phyloP scores from a whole-genome alignment of 177 flowering plant genomes.

The Vitis hybrid region DNA sequence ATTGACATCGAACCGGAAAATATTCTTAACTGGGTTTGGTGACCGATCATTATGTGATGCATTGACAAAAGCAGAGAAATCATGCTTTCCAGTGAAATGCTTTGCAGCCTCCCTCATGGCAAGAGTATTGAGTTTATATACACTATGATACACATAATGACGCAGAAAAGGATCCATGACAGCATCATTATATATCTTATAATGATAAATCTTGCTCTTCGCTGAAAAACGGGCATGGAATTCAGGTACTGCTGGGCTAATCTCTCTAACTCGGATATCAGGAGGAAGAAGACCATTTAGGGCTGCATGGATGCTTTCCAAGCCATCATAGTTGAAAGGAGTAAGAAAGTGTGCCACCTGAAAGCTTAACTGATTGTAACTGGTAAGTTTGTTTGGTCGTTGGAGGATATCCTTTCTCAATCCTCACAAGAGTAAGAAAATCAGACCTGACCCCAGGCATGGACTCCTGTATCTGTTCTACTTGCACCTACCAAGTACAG shows the following conservation, averaged over 20 bases:
- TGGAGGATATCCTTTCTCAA: conserved; percentile 5
- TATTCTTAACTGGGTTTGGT: conserved; percentile 71
- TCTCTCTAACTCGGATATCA: conserved; percentile 80
- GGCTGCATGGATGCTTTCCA: conserved; percentile 76
- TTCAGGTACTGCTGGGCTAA: conserved; percentile 70
- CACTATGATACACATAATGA: conserved; percentile 58
- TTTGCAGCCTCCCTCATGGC: conserved; percentile 81
- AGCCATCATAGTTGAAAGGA: conserved; percentile 71
- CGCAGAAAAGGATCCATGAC: conserved; percentile 89
- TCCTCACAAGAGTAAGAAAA: conserved; percentile 12
- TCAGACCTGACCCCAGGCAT: conserved; percentile 96
- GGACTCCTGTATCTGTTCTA: conserved; percentile 90
- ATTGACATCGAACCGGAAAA: conserved; percentile 62
- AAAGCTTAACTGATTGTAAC: conserved; percentile 16
- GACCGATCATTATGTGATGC: conserved; percentile 49
- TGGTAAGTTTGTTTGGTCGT: conserved; percentile 5
- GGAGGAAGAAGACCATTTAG: conserved; percentile 83
- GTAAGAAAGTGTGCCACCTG: conserved; percentile 97
- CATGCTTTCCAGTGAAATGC: conserved; percentile 73
- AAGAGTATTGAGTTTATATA: conserved; percentile 58
- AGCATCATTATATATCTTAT: conserved; percentile 71
- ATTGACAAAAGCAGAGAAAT: conserved; percentile 85
- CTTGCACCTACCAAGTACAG: conserved; percentile 82
- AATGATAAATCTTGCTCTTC: conserved; percentile 75
- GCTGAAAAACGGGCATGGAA: conserved; percentile 95